phyloP scores from a whole-genome alignment of 345 rosid genomes.

The Citrus australasica region DNA sequence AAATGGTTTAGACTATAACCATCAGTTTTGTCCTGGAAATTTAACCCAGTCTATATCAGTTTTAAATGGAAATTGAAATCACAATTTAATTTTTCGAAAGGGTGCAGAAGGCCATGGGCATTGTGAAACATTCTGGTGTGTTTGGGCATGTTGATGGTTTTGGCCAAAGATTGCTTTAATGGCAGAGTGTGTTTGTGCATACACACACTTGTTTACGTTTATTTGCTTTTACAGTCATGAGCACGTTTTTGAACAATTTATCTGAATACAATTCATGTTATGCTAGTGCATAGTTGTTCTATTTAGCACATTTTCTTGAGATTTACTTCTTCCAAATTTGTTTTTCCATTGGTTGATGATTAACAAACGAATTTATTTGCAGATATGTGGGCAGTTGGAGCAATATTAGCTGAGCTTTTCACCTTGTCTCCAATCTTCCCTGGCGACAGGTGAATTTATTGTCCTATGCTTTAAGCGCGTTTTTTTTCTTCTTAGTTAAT shows the following conservation, averaged over 20 bases:
- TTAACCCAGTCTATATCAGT: neutral
- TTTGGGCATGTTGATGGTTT: neutral
- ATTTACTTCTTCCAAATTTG: neutral
- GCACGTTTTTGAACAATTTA: neutral
- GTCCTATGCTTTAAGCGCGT: neutral
- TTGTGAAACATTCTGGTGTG: neutral
- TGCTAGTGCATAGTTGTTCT: conserved; percentile 2
- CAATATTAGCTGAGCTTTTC: conserved; percentile 90
- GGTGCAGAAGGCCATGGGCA: neutral
- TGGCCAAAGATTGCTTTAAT: neutral
- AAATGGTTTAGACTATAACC: neutral
- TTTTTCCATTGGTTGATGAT: conserved; percentile 8
- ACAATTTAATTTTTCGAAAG: neutral
- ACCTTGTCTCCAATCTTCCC: conserved; percentile 84
- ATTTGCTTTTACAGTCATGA: neutral
- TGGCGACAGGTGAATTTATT: conserved; percentile 73
- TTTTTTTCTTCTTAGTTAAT: neutral
- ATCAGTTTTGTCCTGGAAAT: neutral
- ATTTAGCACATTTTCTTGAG: conserved; percentile 1
- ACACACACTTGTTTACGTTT: no score
- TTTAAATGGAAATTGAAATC: neutral
- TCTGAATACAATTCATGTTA: neutral
- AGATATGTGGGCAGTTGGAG: conserved; percentile 99
- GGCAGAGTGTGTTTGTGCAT: neutral
- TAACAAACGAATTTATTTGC: conserved; percentile 25